These are phyloP conservation scores for Dichotomopilus funicola DNA, from an alignment of 2,329 filamentous ascomycete species.

Conservation along the genomic window DNA sequence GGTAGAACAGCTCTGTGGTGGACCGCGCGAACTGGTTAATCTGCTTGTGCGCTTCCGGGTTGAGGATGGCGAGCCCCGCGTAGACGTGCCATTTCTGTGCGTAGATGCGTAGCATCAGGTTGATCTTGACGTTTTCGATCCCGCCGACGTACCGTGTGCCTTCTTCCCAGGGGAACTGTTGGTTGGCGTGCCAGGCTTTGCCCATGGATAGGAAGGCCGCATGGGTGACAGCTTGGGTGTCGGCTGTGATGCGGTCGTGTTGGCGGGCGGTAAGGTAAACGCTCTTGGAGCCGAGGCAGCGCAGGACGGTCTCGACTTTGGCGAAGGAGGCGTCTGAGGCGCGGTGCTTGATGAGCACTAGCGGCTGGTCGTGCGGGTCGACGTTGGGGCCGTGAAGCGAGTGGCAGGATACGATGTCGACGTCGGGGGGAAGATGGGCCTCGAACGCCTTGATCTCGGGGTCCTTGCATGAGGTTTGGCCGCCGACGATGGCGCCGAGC, in stretches of 20 bases:
- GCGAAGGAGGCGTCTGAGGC: conserved; percentile 68
- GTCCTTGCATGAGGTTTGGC: conserved; percentile 96
- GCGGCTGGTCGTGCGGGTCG: conserved; percentile 79
- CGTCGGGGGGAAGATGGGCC: conserved; percentile 75
- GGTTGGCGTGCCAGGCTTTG: conserved; percentile 91
- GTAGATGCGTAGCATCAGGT: conserved; percentile 95
- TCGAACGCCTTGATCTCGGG: conserved; percentile 95
- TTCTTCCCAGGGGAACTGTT: conserved; percentile 89
- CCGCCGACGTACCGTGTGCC: conserved; percentile 91
- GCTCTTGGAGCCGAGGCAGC: conserved; percentile 76
- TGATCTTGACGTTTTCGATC: conserved; percentile 99
- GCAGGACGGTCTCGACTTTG: conserved; percentile 75
- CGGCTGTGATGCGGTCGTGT: conserved; percentile 95
- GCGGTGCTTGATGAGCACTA: conserved; percentile 89
- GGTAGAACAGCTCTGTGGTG: conserved; percentile 90
- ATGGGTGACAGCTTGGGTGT: conserved; percentile 97
- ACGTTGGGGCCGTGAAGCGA: conserved; percentile 91
- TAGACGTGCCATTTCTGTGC: conserved; percentile 99
- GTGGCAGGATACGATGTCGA: conserved; percentile 92
- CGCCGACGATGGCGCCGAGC: conserved; percentile 88
- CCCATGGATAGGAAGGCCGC: conserved; percentile 97
- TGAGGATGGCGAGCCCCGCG: conserved; percentile 91
- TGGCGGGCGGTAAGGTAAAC: conserved; percentile 81
- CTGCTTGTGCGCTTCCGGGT: conserved; percentile 84
- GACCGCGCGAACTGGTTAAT: conserved; percentile 90